A percentile compares a stretch with the other conserved stretches of the same genome.
Conservation (phyloP, 2,329 filamentous ascomycete genomes). For the Kalmusia sp. region DNA sequence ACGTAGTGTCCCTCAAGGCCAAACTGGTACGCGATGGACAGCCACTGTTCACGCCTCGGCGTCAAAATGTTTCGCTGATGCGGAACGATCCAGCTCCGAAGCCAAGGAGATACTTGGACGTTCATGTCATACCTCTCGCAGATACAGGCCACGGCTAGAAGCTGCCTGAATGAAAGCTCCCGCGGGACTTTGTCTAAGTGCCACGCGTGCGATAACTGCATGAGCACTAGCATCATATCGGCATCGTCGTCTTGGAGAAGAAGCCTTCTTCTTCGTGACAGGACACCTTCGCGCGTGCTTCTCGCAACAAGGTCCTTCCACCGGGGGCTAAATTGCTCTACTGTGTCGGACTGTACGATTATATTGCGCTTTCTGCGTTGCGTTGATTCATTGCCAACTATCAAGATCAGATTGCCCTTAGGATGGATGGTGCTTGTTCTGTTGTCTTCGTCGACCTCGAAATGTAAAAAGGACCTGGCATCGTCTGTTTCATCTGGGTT, state of each 20-base stretch:
- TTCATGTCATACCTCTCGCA: slow-evolving; percentile 36
- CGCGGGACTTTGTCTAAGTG: slow-evolving; percentile 29
- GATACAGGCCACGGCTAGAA: slow-evolving; percentile 35
- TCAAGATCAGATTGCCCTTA: background rate
- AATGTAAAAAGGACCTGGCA: no score
- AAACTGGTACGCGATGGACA: slow-evolving; percentile 35
- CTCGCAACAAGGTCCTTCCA: background rate
- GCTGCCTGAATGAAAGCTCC: slow-evolving; percentile 25
- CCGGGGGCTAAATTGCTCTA: background rate
- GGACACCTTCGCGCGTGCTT: background rate
- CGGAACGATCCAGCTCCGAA: slow-evolving; percentile 20
- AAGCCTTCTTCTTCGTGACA: background rate
- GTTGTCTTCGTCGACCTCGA: background rate
- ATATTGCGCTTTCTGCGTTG: background rate
- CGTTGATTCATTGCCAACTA: background rate
- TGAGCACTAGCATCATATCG: slow-evolving; percentile 36
- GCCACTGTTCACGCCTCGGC: slow-evolving; percentile 29
- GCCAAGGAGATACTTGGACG: slow-evolving; percentile 14
- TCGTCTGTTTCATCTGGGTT: background rate
- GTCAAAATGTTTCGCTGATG: slow-evolving; percentile 11
- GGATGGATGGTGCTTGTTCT: background rate
- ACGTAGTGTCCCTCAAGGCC: slow-evolving; percentile 27
- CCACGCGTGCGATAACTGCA: slow-evolving; percentile 41
- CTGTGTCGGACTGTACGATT: background rate
- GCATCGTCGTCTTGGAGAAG: slow-evolving; percentile 36